Conservation (phyloP, 345 rosid species). For the Ceriops zippeliana region DNA sequence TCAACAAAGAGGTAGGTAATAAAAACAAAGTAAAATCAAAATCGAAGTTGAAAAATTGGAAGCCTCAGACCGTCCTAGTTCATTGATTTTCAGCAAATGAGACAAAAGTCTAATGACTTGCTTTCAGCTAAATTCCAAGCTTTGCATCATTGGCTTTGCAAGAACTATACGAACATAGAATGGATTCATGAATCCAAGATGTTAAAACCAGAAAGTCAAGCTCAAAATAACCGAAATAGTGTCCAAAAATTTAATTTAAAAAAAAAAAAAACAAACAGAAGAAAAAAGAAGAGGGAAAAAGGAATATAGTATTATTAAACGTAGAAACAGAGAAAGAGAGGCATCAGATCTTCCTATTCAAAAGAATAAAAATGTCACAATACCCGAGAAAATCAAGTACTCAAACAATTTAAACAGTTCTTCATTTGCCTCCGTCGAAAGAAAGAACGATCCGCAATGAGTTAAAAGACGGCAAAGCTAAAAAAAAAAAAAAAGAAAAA, state of each 20-base stretch:
- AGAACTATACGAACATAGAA: neutral
- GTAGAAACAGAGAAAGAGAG: neutral
- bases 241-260: too few species aligned
- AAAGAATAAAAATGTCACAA: slow-evolving; percentile 20
- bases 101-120: slow-evolving; percentile 11
- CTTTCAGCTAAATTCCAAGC: slow-evolving; percentile 13
- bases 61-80: slow-evolving; percentile 75
- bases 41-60: neutral
- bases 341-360: slow-evolving; percentile 61
- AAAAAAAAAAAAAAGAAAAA: too few species aligned
- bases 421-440: slow-evolving; percentile 27
- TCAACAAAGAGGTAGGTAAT: neutral
- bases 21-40: too few species aligned
- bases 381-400: slow-evolving; percentile 18
- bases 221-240: too few species aligned
- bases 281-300: neutral
- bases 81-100: slow-evolving; percentile 31
- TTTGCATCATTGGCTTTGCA: slow-evolving; percentile 30
- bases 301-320: too few species aligned
- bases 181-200: neutral
- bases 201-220: neutral
- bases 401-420: slow-evolving; percentile 27
- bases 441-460: neutral
- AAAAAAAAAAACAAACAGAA: too few species aligned
- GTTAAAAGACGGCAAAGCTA: too few species aligned